phyloP scores from a whole-genome alignment of 768 basidiomycete genomes.

The Botryobasidium botryosum region DNA sequence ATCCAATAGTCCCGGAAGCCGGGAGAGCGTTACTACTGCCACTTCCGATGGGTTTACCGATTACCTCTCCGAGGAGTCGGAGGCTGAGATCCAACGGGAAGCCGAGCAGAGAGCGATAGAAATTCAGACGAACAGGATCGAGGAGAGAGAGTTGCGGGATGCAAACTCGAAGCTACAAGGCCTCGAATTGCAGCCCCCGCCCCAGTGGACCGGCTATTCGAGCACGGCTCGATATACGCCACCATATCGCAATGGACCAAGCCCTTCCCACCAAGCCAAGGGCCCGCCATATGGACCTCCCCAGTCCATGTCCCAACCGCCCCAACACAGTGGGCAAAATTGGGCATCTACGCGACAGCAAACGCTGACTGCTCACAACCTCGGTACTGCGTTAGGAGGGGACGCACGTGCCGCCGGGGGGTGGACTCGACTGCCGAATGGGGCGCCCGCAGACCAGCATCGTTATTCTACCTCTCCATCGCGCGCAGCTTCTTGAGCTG shows the following conservation, averaged over 20 bases:
- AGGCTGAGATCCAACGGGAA: conserved; percentile 72
- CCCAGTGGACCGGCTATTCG: background rate
- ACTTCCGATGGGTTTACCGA: conserved; percentile 83
- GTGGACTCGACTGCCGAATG: no score
- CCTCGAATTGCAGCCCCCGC: background rate
- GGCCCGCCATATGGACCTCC: background rate
- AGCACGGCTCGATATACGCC: background rate
- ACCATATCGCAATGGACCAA: background rate
- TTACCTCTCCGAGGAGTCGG: conserved; percentile 49
- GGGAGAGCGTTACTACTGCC: conserved; percentile 29
- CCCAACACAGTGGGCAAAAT: no score
- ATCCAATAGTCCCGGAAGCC: no score
- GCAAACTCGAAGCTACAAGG: background rate
- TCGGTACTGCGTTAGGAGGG: no score
- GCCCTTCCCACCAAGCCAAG: background rate
- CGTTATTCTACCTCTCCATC: no score
- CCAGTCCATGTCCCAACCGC: background rate
- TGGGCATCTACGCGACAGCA: no score
- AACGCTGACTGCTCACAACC: no score
- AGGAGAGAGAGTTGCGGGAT: conserved; percentile 1
- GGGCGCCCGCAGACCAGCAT: no score
- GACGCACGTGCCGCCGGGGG: no score
- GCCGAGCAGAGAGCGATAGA: conserved; percentile 65
- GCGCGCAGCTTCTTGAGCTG: no score
- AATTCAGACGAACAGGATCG: conserved; percentile 16